Base-by-base conservation (phyloP, 2,329 filamentous ascomycete species). In the Diplodia intermedia region DNA sequence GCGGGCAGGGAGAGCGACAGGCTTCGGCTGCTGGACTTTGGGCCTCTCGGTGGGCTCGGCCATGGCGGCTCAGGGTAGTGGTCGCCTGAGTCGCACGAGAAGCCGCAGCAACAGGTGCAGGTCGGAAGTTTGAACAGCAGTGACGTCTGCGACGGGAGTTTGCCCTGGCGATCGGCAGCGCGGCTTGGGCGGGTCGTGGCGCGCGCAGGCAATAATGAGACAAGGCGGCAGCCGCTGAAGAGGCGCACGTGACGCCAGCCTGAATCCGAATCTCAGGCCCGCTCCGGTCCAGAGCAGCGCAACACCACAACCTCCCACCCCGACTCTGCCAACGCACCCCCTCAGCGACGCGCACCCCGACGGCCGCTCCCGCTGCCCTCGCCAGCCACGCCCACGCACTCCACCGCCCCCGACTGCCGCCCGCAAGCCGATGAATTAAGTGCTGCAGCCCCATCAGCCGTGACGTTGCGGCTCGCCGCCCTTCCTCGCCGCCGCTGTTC, bases 21-120 rank as follows among this genome's bases (percentile, higher is more conserved):
- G 94, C 68, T 90, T 96, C 12, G 93, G 94, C 79, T 97, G 94
- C 40, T 94, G 89, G 31, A 96, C 85, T 74, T 89, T 49, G 76
- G 66, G 52, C 40, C 40, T 43, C 57, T 61, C 57, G 57, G 57
- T 11, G 2, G 57, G 57, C 47, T 49, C 57, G 60, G 60, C 47
- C 60, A 63, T 63, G 29, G 33, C 40, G 57, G 57, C 49, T 49
- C 40, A 49, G 56, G 49, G 56, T 20, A 40, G 18, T 61, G 57
- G 47, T 12, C 33, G 36, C n/a, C 20, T 9, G 49, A 52, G 49
- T 14, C 20, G 20, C 20, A 49, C 36, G 36, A 38, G 36, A 26
- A 26, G 26, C 26, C 3, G 26, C 26, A 26, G 26, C 26, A 26
- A 26, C 26, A 26, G 26, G 26, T 26, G 26, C 26, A 26, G 4